A percentile compares a stretch with the other conserved stretches of the same genome.
These are phyloP conservation scores for Xylariaceae sp. DNA, from an alignment of 2,329 filamentous ascomycete genomes.

Conservation along the genomic window DNA sequence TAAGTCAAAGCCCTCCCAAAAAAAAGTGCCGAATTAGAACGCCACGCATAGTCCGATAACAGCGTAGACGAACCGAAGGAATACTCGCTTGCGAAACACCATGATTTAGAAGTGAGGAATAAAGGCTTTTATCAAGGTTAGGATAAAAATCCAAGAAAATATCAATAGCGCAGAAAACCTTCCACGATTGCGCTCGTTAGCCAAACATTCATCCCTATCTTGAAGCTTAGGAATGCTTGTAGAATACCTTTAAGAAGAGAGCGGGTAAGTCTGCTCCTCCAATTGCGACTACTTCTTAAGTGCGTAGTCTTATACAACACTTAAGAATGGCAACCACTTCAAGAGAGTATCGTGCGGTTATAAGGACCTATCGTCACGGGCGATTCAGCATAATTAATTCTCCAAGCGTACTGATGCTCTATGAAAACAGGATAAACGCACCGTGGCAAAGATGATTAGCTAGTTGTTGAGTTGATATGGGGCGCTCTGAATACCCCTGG, in stretches of 20 bases:
- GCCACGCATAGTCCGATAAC: constrained; percentile 1
- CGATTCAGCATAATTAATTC: neutral
- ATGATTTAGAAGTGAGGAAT: constrained; percentile 29
- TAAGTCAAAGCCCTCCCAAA: constrained; percentile 22
- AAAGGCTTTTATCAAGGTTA: constrained; percentile 28
- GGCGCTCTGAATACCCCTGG: constrained; percentile 14
- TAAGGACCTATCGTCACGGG: neutral
- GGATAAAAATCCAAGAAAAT: constrained; percentile 17
- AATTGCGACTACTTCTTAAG: constrained; percentile 9
- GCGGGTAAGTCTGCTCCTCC: constrained; percentile 12
- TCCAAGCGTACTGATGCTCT: neutral
- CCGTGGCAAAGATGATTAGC: constrained; percentile 19
- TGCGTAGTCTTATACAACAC: constrained; percentile 27
- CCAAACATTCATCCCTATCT: neutral
- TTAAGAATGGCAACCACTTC: constrained; percentile 23
- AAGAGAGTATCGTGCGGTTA: constrained; percentile 24
- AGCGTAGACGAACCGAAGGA: constrained; percentile 12
- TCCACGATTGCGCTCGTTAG: neutral
- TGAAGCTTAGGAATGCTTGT: neutral
- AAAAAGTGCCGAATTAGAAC: constrained; percentile 24
- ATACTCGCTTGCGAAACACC: constrained; percentile 15
- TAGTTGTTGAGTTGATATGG: constrained; percentile 24
- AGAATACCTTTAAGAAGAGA: constrained; percentile 1
- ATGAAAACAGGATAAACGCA: neutral
- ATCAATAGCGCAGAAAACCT: constrained; percentile 16